Conservation (phyloP, 371 early-diverging fungal genomes). For the Rhizopus sp. region DNA sequence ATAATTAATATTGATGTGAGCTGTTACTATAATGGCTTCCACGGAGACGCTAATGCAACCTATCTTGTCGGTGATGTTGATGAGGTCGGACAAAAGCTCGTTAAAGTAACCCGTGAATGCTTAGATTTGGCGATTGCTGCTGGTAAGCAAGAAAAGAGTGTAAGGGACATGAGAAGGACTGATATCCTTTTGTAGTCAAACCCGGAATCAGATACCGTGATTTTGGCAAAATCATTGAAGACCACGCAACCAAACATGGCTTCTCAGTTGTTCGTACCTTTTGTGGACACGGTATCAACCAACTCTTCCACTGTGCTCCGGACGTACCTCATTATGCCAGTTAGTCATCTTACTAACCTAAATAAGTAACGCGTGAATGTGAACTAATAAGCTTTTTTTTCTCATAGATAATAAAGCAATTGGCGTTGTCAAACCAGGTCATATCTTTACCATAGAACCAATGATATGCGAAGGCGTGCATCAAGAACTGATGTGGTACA, state of each 20-base stretch:
- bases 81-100: slow-evolving; percentile 66
- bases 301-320: slow-evolving; percentile 86
- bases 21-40: slow-evolving; percentile 88
- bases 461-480: slow-evolving; percentile 89
- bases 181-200: slow-evolving; percentile 58
- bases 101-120: slow-evolving; percentile 78
- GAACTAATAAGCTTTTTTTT: neutral
- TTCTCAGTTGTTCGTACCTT: slow-evolving; percentile 92
- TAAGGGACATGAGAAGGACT: neutral
- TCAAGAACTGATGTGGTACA: slow-evolving; percentile 46
- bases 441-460: slow-evolving; percentile 96
- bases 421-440: slow-evolving; percentile 92
- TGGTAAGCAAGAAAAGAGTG: slow-evolving; percentile 51
- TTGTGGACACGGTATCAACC: slow-evolving; percentile 92
- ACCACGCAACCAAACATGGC: slow-evolving; percentile 78
- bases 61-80: slow-evolving; percentile 88
- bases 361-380: neutral
- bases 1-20: slow-evolving; percentile 91
- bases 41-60: slow-evolving; percentile 90
- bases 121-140: slow-evolving; percentile 86
- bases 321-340: slow-evolving; percentile 92
- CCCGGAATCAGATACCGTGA: slow-evolving; percentile 93
- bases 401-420: slow-evolving; percentile 84
- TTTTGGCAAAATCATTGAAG: slow-evolving; percentile 88
- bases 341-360: slow-evolving; percentile 24